phyloP scores from a whole-genome alignment of 2,329 filamentous ascomycete genomes.

The Fusarium sp. region DNA sequence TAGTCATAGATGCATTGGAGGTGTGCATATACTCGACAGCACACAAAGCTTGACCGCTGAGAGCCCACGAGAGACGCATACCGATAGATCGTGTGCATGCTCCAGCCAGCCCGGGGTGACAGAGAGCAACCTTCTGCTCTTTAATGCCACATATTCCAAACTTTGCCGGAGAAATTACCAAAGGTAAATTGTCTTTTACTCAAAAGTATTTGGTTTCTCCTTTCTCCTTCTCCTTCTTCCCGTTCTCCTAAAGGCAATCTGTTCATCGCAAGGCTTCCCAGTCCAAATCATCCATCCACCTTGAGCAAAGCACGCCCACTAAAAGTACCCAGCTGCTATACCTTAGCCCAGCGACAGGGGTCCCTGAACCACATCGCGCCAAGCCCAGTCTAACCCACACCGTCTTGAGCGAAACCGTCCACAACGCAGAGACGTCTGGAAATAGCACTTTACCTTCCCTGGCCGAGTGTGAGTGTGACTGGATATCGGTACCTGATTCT shows the following conservation, averaged over 20 bases:
- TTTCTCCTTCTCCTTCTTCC: background rate
- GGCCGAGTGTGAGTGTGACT: constrained; percentile 21
- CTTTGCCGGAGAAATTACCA: background rate
- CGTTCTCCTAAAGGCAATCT: background rate
- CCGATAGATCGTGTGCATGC: constrained; percentile 5
- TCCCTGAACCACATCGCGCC: constrained; percentile 31
- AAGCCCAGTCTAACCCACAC: constrained; percentile 34
- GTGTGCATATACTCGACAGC: constrained; percentile 5
- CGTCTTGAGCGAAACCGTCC: constrained; percentile 40
- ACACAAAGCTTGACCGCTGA: constrained; percentile 10
- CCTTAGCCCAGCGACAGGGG: constrained; percentile 22
- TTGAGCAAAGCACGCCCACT: constrained; percentile 6
- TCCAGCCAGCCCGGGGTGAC: background rate
- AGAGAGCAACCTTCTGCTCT: background rate
- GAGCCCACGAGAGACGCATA: constrained; percentile 7
- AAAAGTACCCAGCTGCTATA: background rate
- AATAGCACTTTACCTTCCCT: constrained; percentile 34
- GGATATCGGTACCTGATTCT: constrained; percentile 27
- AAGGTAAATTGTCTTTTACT: background rate
- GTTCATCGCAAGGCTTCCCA: constrained; percentile 2
- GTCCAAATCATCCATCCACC: background rate
- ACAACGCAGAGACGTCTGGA: constrained; percentile 28
- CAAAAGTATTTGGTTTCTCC: background rate
- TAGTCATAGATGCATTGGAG: constrained; percentile 20
- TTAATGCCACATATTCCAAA: constrained; percentile 9